Evolutionary conservation across 1,284 basidiomycete genomes (phyloP), one percentile per base, ranked within the genome.

Genomic region (Ceratobasidium sp.): DNA sequence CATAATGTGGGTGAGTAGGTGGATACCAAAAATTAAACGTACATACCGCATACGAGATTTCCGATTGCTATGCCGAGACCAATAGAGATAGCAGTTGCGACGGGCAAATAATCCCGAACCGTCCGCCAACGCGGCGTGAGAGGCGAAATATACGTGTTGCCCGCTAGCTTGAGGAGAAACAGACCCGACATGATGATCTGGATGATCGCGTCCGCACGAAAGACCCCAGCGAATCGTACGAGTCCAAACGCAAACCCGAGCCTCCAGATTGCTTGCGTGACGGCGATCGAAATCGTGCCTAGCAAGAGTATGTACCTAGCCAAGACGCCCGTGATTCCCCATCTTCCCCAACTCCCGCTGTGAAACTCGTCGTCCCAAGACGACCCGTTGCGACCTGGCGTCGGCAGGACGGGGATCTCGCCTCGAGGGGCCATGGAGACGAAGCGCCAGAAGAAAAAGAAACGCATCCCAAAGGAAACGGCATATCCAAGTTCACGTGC

Each of bases 381-480:
- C 4, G 25, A 13, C 57, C 76, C 72, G 27, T 72, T 69, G 70
- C 73, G 69, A 60, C 72, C 57, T 64, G 71, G 60, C 29, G 69
- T 58, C 52, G 73, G 68, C 25, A 70, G 17, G 22, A 75, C 70
- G 31, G 72, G 74, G 5, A 74, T 72, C 73, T 85, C 83, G 47
- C 80, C 82, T 32, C 78, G 77, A 17, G 88, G 87, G 56, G 86
- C 82, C 72, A 82, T 81, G 22, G 85, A 82, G 42, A 88, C 85
- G 70, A 86, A 85, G 49, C 77, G 78, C 90, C 90, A 92, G 71
- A 87, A 86, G 75, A 87, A 91, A 17, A 91, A 75, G 74, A 86
- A 86, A 47, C 86, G 83, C 54, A 86, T 77, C 2, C 86, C 86
- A 65, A 84, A 76, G 12, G 88, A 84, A 17, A 89, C 73, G 3